Percentiles rank a stretch among this genome's conserved stretches.
Evolutionary conservation across 768 basidiomycete species (phyloP).

Genomic region (Termitomyces sp.): DNA sequence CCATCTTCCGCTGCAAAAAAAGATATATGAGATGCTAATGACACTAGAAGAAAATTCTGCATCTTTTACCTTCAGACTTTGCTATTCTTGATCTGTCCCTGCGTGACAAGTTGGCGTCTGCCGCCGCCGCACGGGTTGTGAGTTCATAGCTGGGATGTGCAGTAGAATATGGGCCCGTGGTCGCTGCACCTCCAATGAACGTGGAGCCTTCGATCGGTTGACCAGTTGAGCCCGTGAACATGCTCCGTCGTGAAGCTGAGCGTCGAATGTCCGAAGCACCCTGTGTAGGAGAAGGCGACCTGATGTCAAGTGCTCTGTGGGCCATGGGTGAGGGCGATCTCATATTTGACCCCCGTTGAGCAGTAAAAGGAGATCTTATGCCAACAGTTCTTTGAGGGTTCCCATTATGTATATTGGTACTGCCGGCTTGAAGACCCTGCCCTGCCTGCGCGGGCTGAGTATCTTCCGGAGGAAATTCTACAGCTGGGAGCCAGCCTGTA

Average conservation of each 20-base stretch:
- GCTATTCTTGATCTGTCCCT: conserved; percentile 47
- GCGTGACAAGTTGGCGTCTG: conserved; percentile 41
- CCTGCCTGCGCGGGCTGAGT: background rate
- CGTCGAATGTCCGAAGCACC: conserved; percentile 1
- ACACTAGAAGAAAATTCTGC: background rate
- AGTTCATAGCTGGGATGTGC: conserved; percentile 35
- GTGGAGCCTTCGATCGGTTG: conserved; percentile 28
- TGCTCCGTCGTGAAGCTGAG: conserved; percentile 23
- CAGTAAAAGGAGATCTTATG: background rate
- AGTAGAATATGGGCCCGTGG: conserved; percentile 40
- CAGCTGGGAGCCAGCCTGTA: conserved; percentile 15
- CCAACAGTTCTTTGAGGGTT: background rate
- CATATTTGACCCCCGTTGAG: background rate
- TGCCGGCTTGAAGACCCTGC: background rate
- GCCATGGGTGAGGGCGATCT: conserved; percentile 2
- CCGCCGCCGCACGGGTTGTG: conserved; percentile 35
- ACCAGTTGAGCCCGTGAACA: conserved; percentile 29
- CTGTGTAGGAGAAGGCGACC: conserved; percentile 1
- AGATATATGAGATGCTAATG: background rate
- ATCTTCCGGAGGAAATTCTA: conserved; percentile 9
- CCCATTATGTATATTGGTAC: background rate
- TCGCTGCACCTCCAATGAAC: conserved; percentile 52
- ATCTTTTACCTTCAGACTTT: conserved; percentile 42
- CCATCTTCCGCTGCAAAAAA: conserved; percentile 45
- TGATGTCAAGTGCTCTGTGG: background rate